phyloP scores from a whole-genome alignment of 2,329 filamentous ascomycete species.

The Tolypocladium guangdongense region DNA sequence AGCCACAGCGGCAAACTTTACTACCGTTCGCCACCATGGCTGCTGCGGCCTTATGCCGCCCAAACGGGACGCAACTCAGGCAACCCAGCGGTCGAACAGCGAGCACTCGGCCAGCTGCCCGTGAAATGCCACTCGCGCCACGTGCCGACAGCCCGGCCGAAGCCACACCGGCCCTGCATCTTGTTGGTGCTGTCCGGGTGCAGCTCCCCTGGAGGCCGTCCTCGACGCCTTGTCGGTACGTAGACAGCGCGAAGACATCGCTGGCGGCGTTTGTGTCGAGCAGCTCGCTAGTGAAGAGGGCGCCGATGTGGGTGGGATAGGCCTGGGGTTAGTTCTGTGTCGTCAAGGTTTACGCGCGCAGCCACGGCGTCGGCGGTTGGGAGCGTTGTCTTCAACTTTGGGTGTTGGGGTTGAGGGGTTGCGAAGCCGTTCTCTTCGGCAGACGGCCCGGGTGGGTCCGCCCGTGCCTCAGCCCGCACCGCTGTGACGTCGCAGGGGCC shows the following conservation, averaged over 20 bases:
- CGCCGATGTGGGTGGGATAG: too few relatives aligned
- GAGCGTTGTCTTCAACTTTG: background rate
- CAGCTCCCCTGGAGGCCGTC: background rate
- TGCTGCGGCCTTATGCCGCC: too few relatives aligned
- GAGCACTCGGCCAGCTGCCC: background rate
- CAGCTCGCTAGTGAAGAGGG: too few relatives aligned
- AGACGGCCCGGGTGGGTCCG: background rate
- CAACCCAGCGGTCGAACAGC: background rate
- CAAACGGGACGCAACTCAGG: too few relatives aligned
- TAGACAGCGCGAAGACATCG: too few relatives aligned
- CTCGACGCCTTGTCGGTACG: background rate
- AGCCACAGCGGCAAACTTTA: too few relatives aligned
- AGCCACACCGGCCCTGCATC: background rate
- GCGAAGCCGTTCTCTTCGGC: background rate
- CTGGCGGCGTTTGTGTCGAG: too few relatives aligned
- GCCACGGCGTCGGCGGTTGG: too few relatives aligned
- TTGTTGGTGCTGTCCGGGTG: too few relatives aligned
- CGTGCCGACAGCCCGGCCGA: background rate
- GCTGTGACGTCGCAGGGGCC: background rate
- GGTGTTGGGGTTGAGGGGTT: background rate
- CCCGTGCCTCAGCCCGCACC: background rate
- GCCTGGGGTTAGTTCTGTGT: too few relatives aligned
- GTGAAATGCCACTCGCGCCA: too few relatives aligned
- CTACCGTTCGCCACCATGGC: too few relatives aligned
- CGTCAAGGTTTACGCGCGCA: background rate